phyloP scores from a whole-genome alignment of 75 land plant genomes.

The Selaginella tamariscina region DNA sequence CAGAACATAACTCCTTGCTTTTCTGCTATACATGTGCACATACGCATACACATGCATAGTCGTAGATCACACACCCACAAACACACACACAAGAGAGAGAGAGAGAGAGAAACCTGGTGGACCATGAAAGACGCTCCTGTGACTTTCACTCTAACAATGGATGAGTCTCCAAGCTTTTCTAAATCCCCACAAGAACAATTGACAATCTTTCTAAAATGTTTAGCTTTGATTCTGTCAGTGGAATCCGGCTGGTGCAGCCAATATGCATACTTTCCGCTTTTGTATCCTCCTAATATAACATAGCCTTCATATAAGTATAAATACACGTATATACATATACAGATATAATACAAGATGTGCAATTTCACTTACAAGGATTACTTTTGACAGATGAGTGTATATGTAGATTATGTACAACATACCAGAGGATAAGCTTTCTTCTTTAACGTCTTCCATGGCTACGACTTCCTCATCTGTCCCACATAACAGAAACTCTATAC shows the following conservation, averaged over 20 bases:
- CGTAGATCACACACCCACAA: no score
- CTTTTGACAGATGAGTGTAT: background rate
- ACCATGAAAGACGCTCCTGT: conserved; percentile 95
- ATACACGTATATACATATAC: conserved; percentile 11
- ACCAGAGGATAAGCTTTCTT: background rate
- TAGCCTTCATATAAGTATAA: no score
- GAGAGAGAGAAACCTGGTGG: no score
- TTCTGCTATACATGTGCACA: no score
- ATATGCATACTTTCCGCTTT: conserved; percentile 4
- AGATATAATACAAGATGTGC: background rate
- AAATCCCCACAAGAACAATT: conserved; percentile 64
- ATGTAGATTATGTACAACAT: conserved; percentile 19
- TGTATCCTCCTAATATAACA: no score
- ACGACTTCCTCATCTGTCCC: conserved; percentile 22
- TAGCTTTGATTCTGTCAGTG: conserved; percentile 47
- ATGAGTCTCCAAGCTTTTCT: conserved; percentile 33
- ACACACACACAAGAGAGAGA: no score
- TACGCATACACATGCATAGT: no score
- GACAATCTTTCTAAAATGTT: conserved; percentile 71
- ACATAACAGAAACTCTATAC: conserved; percentile 13
- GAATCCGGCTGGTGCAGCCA: conserved; percentile 82
- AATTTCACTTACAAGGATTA: background rate
- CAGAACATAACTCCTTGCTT: no score
- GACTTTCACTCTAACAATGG: conserved; percentile 48
- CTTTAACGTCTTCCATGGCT: background rate